A percentile compares a stretch with the other conserved stretches of the same genome.
These are phyloP conservation scores for Sphenostylis stenocarpa DNA, from an alignment of 306 rosid genomes.

Conservation along the genomic window DNA sequence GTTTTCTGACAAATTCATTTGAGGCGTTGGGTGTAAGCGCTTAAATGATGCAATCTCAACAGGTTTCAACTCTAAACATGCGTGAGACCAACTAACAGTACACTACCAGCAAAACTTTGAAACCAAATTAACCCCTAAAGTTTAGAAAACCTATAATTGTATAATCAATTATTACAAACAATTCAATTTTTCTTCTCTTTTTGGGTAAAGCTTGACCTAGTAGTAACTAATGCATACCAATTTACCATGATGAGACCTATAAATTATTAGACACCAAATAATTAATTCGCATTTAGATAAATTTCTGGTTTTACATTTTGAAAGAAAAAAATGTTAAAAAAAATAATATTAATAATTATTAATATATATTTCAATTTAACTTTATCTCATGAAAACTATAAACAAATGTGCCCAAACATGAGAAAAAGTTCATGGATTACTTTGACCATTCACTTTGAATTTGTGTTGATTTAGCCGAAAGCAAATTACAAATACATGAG, in stretches of 20 bases:
- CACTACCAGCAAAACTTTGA: background rate
- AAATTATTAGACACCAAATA: background rate
- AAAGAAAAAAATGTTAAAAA: too few relatives aligned
- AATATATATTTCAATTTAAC: background rate
- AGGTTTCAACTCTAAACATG: background rate
- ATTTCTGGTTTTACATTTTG: too few relatives aligned
- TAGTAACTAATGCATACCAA: background rate
- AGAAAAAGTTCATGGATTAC: background rate
- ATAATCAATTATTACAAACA: background rate
- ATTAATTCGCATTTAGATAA: too few relatives aligned
- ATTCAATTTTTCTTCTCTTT: background rate
- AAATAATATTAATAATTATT: background rate
- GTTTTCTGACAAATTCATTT: background rate
- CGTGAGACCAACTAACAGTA: background rate
- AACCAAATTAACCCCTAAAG: background rate
- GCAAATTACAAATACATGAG: background rate
- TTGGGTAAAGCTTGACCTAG: background rate
- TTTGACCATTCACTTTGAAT: background rate
- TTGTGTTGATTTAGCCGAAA: too few relatives aligned
- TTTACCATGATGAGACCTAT: background rate
- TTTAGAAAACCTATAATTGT: background rate
- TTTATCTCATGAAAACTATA: background rate
- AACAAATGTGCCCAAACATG: background rate
- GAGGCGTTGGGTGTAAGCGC: background rate
- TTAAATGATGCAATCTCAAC: constrained; percentile 2